Evolutionary conservation across 495 filamentous ascomycete genomes (phyloP).

Genomic region (Aspergillus nanangensis): DNA sequence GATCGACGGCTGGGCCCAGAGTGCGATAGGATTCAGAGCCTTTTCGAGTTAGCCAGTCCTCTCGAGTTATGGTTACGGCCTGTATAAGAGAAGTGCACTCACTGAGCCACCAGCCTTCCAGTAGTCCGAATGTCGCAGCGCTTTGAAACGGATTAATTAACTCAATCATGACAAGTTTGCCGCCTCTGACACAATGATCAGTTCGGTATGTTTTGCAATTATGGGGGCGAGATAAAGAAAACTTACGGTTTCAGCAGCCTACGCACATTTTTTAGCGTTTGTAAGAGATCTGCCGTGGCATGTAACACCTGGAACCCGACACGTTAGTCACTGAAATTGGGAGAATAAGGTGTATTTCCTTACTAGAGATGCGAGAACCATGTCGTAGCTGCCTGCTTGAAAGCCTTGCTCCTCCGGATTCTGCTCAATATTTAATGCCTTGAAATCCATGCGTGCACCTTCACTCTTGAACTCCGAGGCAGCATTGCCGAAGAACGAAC

Average conservation of each 20-base stretch:
- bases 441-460: slow-evolving; percentile 5
- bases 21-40: too few relatives aligned
- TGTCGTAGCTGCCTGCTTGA: slow-evolving; percentile 37
- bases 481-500: slow-evolving; percentile 14
- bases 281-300: slow-evolving; percentile 27
- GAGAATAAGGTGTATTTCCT: too few relatives aligned
- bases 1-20: too few relatives aligned
- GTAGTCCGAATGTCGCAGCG: too few relatives aligned
- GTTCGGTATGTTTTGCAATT: neutral
- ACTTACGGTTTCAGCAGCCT: slow-evolving; percentile 22
- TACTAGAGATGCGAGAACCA: slow-evolving; percentile 39
- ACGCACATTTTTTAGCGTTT: slow-evolving; percentile 27
- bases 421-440: slow-evolving; percentile 38
- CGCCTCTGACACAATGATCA: too few relatives aligned
- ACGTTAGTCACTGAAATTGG: neutral
- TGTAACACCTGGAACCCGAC: slow-evolving; percentile 24
- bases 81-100: too few relatives aligned
- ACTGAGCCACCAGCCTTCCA: too few relatives aligned
- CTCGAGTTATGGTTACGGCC: too few relatives aligned
- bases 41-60: too few relatives aligned
- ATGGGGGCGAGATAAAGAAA: neutral
- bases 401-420: slow-evolving; percentile 44
- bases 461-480: slow-evolving; percentile 1
- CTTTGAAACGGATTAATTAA: too few relatives aligned
- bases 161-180: too few relatives aligned